Evolutionary conservation across 2,329 filamentous ascomycete genomes (phyloP).

Genomic region (Diaporthe nobilis): DNA sequence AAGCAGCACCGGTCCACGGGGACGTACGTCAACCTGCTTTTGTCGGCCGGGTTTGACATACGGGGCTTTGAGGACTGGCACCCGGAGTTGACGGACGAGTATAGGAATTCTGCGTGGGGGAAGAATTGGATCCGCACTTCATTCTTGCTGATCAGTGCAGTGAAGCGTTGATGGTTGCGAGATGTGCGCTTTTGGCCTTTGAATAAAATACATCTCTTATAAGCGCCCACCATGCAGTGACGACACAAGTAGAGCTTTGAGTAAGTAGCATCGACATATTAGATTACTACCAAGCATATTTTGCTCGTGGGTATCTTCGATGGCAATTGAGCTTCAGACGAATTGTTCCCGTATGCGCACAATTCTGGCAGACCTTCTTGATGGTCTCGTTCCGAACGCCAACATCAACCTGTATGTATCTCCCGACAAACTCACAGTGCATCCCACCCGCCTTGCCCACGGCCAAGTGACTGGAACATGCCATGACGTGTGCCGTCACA

Average conservation of each 20-base stretch:
- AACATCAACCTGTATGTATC: not conserved
- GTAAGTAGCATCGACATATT: not conserved
- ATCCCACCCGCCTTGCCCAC: not conserved
- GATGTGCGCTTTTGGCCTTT: not conserved
- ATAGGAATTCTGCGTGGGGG: not conserved
- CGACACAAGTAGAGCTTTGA: not conserved
- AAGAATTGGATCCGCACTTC: not conserved
- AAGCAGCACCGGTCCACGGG: slow-evolving; percentile 10
- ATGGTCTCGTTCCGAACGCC: slow-evolving; percentile 12
- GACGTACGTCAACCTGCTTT: not conserved
- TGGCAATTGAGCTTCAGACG: not conserved
- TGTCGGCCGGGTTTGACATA: not conserved
- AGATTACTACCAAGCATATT: not conserved
- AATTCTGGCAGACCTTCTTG: not conserved
- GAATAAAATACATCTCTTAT: not conserved
- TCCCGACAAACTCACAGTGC: not conserved
- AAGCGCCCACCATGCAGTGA: not conserved
- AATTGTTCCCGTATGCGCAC: slow-evolving; percentile 4
- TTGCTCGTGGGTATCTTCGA: slow-evolving; percentile 19
- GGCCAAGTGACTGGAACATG: not conserved
- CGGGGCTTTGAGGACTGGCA: not conserved
- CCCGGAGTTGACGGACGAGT: not conserved
- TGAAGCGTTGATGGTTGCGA: not conserved
- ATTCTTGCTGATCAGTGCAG: not conserved
- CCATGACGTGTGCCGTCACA: not conserved